Evolutionary conservation across 2,329 filamentous ascomycete genomes (phyloP), one percentile per base, ranked within the genome.

Genomic region (Beauveria varroae): DNA sequence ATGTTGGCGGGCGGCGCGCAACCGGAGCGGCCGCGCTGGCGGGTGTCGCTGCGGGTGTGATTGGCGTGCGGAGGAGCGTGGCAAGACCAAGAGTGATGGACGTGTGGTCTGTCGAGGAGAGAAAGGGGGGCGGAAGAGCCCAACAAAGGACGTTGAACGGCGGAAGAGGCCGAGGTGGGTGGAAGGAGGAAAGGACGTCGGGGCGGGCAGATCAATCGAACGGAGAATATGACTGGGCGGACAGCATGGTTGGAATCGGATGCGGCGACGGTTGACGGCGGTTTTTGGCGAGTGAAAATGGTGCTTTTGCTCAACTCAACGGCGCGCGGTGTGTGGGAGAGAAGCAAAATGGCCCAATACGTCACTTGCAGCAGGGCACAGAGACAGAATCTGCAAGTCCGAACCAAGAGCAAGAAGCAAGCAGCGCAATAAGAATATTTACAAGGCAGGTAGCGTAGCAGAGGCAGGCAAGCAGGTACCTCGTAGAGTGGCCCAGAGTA

Each of bases 1-100:
- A 84, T 84, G 68, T 66, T 77, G 72, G 41, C 46, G 46, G 60
- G 64, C 52, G 60, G 63, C 60, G 28, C 44, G 52, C 34, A 53
- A 60, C 26, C 41, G 63, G 53, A 41, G 50, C 50, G 43, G 58
- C 50, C 43, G 10, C 20, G 58, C 20, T 30, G 49, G 28, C 57
- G 26, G 22, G 8, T 46, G 20, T 58, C 44, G 56, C 44, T 41
- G 20, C 56, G 28, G 26, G 14, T 20, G 12, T 24, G n/a, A 12
- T 37, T 22, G 24, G 34, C 34, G 16, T 46, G 40, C 8, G 43
- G 43, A 16, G 18, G 12, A 18, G 44, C 24, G 12, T 16, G 34
- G 12, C 34, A 37, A 37, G 34, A 37, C 34, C 34, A 37, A 37
- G 4, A 37, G 34, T 12, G 34, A 37, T 20, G 18, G 41, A 43